Percentiles rank a stretch among this genome's conserved stretches.
These are phyloP conservation scores for Neolentinus lepideus DNA, from an alignment of 1,284 basidiomycete genomes.

Conservation along the genomic window DNA sequence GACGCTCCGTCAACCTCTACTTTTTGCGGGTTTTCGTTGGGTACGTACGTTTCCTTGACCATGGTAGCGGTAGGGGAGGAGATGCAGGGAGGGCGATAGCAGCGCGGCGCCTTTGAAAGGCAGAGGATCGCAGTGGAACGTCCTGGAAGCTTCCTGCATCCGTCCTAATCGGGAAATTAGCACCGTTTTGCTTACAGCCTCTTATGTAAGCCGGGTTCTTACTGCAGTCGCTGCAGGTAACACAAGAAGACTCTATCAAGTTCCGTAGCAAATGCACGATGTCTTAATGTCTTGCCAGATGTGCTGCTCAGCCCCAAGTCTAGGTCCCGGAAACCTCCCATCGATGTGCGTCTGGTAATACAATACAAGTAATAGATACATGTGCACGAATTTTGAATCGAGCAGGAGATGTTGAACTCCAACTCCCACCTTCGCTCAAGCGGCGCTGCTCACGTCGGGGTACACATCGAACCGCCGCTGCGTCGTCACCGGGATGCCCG, in stretches of 20 bases:
- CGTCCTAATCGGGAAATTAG: neutral
- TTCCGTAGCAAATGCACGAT: too few species aligned
- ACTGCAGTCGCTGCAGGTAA: neutral
- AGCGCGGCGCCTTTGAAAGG: neutral
- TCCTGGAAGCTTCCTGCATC: neutral
- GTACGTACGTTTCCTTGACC: constrained; percentile 64
- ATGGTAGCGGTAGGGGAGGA: constrained; percentile 24
- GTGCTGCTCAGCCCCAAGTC: too few species aligned
- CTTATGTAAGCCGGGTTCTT: neutral
- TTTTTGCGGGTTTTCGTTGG: neutral
- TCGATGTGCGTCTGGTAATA: too few species aligned
- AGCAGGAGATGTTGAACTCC: too few species aligned
- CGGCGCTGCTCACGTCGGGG: constrained; percentile 52
- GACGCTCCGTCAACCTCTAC: constrained; percentile 7
- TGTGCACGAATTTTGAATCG: too few species aligned
- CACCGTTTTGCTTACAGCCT: neutral
- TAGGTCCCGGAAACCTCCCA: too few species aligned
- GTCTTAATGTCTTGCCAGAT: too few species aligned
- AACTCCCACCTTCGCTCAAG: too few species aligned
- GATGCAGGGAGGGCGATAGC: neutral
- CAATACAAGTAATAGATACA: too few species aligned
- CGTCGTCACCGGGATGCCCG: constrained; percentile 80
- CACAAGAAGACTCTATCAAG: too few species aligned
- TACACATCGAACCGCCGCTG: constrained; percentile 94
- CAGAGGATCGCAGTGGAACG: neutral